Percentiles rank a stretch among this genome's conserved stretches.
phyloP scores from a whole-genome alignment of 352 stramenopile species.

The Phytophthora sp. region DNA sequence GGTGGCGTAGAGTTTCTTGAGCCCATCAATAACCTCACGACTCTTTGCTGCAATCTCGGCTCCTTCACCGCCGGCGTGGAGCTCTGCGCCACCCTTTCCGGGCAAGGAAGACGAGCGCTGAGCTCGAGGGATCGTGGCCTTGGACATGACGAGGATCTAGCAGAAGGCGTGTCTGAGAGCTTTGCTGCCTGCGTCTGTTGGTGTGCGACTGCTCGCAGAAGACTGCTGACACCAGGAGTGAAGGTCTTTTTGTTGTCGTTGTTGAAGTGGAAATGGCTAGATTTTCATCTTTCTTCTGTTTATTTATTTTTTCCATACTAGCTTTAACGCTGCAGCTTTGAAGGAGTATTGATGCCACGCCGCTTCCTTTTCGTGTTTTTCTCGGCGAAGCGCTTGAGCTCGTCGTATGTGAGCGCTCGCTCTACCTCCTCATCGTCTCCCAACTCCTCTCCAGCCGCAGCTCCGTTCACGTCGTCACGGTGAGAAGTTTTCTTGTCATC shows the following conservation, averaged over 20 bases:
- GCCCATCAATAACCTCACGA: constrained; percentile 72
- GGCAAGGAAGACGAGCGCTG: constrained; percentile 25
- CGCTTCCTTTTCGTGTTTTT: constrained; percentile 52
- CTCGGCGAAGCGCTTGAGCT: constrained; percentile 68
- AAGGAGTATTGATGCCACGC: constrained; percentile 1
- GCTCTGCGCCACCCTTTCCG: constrained; percentile 40
- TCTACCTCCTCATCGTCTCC: constrained; percentile 73
- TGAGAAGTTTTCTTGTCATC: constrained; percentile 23
- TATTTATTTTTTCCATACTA: no score
- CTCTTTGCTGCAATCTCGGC: constrained; percentile 72
- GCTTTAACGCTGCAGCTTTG: constrained; percentile 17
- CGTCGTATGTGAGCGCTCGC: constrained; percentile 73
- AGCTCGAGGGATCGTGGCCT: constrained; percentile 11
- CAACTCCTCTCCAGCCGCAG: constrained; percentile 15
- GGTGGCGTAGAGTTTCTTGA: constrained; percentile 80
- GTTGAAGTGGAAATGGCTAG: constrained; percentile 29
- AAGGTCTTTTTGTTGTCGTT: constrained; percentile 26
- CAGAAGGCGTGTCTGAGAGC: constrained; percentile 10
- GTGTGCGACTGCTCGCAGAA: constrained; percentile 10
- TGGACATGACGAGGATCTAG: constrained; percentile 25
- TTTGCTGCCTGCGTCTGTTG: no score
- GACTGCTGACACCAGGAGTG: constrained; percentile 14
- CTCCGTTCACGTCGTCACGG: neutral
- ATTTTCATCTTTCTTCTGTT: constrained; percentile 2
- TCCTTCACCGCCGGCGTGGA: constrained; percentile 52